These are phyloP conservation scores for Polytrichum commune DNA, from an alignment of 225 moss, liverwort and hornwort genomes.

Conservation along the genomic window DNA sequence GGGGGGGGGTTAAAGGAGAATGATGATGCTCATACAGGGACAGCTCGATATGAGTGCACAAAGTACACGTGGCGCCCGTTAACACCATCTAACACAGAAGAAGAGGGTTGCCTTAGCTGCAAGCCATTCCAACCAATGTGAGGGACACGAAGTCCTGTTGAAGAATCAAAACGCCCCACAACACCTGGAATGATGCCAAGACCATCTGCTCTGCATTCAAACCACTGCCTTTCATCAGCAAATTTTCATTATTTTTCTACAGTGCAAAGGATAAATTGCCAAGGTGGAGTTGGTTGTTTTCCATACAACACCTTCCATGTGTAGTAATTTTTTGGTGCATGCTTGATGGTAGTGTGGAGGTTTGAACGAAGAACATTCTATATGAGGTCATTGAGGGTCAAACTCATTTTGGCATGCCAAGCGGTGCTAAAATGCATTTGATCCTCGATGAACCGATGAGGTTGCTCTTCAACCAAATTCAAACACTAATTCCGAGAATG, in stretches of 20 bases:
- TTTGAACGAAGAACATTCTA: no score
- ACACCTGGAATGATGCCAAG: constrained; percentile 89
- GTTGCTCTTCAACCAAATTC: no score
- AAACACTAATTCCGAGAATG: no score
- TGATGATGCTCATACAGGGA: constrained; percentile 57
- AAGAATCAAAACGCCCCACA: constrained; percentile 69
- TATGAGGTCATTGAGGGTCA: no score
- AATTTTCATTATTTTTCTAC: not conserved
- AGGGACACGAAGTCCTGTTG: constrained; percentile 79
- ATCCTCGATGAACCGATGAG: no score
- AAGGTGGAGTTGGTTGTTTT: no score
- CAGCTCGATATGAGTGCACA: constrained; percentile 97
- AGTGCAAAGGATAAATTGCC: not conserved
- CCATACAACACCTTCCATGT: no score
- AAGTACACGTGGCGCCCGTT: constrained; percentile 95
- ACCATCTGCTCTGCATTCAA: constrained; percentile 73
- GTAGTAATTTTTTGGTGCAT: no score
- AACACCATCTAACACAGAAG: constrained; percentile 75
- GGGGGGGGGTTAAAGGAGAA: not conserved
- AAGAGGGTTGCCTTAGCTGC: constrained; percentile 58
- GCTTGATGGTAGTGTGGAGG: no score
- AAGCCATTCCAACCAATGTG: constrained; percentile 97
- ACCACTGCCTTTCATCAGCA: constrained; percentile 21
- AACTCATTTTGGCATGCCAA: no score
- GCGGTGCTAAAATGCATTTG: no score